Percentiles rank a stretch among this genome's conserved stretches.
phyloP scores from a whole-genome alignment of 2,329 filamentous ascomycete species.

The Rhytidhysteron rufulum region DNA sequence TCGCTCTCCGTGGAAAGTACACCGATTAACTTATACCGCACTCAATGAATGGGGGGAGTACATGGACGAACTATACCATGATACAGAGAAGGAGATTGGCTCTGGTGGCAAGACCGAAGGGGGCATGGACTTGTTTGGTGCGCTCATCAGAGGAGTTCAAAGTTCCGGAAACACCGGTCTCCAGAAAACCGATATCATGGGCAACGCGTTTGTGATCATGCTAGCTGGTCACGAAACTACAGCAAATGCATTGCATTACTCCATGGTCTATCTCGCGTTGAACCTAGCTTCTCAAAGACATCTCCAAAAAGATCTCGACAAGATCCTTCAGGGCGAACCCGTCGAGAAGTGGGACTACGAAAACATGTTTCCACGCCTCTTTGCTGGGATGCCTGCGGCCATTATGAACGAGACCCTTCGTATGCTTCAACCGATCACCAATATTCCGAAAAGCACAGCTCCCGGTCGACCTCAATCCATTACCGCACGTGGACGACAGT shows the following conservation, averaged over 20 bases:
- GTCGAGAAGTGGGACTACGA: constrained; percentile 69
- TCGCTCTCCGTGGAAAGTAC: constrained; percentile 40
- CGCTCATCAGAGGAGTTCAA: constrained; percentile 33
- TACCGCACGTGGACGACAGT: constrained; percentile 54
- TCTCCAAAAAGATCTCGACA: constrained; percentile 67
- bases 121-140: constrained; percentile 55
- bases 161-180: no score
- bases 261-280: constrained; percentile 64
- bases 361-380: constrained; percentile 58
- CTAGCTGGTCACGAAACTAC: constrained; percentile 80
- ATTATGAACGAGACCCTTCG: constrained; percentile 76
- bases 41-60: constrained; percentile 64
- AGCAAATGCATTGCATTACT: constrained; percentile 70
- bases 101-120: constrained; percentile 33
- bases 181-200: constrained; percentile 57
- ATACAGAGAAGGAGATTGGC: constrained; percentile 51
- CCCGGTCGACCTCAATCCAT: constrained; percentile 52
- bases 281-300: constrained; percentile 60
- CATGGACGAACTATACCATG: constrained; percentile 64
- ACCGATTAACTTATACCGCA: constrained; percentile 52
- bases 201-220: constrained; percentile 62
- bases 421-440: constrained; percentile 65
- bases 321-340: constrained; percentile 57
- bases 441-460: constrained; percentile 64
- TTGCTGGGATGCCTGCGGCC: constrained; percentile 67